phyloP scores from a whole-genome alignment of 129 eudicot species.

The Saussurea involucrata region DNA sequence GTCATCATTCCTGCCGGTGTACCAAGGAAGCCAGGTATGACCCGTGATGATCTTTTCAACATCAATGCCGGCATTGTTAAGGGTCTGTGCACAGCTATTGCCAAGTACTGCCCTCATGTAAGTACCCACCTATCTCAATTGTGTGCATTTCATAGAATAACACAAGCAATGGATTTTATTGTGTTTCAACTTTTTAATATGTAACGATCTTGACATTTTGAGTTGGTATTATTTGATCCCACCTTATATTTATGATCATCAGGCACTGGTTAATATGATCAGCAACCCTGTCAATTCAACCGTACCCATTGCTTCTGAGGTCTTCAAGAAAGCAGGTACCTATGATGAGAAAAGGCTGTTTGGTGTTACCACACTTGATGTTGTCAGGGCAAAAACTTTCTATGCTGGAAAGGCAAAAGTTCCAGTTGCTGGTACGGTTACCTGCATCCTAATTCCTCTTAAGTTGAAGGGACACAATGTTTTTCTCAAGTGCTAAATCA shows the following conservation, averaged over 20 bases:
- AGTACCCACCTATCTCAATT: slow-evolving; percentile 16
- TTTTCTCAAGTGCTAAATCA: background rate
- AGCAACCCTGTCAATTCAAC: slow-evolving; percentile 99
- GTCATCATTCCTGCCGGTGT: slow-evolving; percentile 99
- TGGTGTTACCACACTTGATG: slow-evolving; percentile 98
- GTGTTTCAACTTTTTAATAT: background rate
- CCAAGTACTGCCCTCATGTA: slow-evolving; percentile 93
- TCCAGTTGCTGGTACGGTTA: slow-evolving; percentile 69
- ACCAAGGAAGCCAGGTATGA: slow-evolving; percentile 99
- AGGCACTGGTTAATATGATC: slow-evolving; percentile 96
- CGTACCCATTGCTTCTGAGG: slow-evolving; percentile 97
- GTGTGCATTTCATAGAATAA: background rate
- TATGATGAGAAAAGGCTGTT: slow-evolving; percentile 81
- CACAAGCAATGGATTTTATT: background rate
- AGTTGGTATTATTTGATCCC: background rate
- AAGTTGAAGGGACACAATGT: background rate
- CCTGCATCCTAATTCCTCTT: background rate
- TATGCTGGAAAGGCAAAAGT: slow-evolving; percentile 93
- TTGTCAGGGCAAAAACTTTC: slow-evolving; percentile 94
- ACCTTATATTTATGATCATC: background rate
- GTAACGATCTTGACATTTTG: background rate
- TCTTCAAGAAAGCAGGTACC: slow-evolving; percentile 95
- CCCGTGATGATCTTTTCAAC: slow-evolving; percentile 98
- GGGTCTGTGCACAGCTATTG: slow-evolving; percentile 65
- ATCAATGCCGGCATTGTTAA: slow-evolving; percentile 98